These are phyloP conservation scores for Macrocybe gigantea DNA, from an alignment of 768 basidiomycete species.

Conservation along the genomic window DNA sequence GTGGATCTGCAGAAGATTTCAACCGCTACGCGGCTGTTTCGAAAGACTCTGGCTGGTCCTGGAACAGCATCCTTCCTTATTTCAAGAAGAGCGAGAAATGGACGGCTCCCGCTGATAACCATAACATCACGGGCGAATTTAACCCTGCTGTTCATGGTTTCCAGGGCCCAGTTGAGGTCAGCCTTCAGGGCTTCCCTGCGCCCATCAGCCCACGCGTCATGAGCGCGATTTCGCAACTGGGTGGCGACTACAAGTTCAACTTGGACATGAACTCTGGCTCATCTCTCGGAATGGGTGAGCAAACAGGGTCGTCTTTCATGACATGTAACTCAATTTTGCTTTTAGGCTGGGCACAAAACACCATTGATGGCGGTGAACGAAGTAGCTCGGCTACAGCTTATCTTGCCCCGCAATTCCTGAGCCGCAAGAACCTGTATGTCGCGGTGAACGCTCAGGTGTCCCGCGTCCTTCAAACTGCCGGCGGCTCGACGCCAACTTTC, in stretches of 20 bases:
- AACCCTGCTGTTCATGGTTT: slow-evolving; percentile 24
- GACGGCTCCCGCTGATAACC: slow-evolving; percentile 20
- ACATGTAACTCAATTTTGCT: neutral
- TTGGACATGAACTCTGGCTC: slow-evolving; percentile 16
- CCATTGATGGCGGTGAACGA: slow-evolving; percentile 18
- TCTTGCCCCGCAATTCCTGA: slow-evolving; percentile 13
- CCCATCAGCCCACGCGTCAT: slow-evolving; percentile 21
- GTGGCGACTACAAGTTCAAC: slow-evolving; percentile 15
- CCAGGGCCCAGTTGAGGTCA: slow-evolving; percentile 20
- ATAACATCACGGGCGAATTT: slow-evolving; percentile 24
- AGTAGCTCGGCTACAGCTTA: slow-evolving; percentile 28
- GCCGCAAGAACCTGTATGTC: slow-evolving; percentile 23
- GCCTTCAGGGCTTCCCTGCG: slow-evolving; percentile 19
- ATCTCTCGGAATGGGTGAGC: slow-evolving; percentile 17
- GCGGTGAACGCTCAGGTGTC: slow-evolving; percentile 19
- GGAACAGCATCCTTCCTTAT: slow-evolving; percentile 20
- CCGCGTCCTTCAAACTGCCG: slow-evolving; percentile 11
- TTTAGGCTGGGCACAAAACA: slow-evolving; percentile 20
- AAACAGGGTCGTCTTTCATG: neutral
- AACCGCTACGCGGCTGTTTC: slow-evolving; percentile 8
- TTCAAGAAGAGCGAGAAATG: slow-evolving; percentile 21
- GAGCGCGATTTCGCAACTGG: slow-evolving; percentile 19
- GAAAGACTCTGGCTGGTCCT: slow-evolving; percentile 20
- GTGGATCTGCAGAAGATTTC: slow-evolving; percentile 11
- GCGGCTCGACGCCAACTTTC: slow-evolving; percentile 1